Evolutionary conservation across 495 filamentous ascomycete species (phyloP).

Genomic region (Schizothecium vesticola): DNA sequence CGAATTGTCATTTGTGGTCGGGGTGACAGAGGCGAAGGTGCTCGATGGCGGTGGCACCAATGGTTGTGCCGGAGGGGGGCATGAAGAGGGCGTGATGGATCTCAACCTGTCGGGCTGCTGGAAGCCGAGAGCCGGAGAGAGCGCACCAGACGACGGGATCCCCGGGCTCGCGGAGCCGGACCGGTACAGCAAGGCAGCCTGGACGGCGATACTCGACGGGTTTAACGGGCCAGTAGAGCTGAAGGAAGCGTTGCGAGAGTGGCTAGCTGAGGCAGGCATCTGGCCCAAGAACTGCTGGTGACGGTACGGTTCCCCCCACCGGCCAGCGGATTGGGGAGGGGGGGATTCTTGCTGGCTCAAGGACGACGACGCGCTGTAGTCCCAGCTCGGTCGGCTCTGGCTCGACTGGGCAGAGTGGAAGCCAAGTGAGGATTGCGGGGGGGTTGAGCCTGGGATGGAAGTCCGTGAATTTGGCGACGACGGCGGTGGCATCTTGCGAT

Average conservation of each 20-base stretch:
- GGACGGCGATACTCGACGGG: not conserved
- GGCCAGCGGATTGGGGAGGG: slow-evolving; percentile 4
- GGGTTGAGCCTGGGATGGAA: not conserved
- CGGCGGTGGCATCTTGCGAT: not conserved
- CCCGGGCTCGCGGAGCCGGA: not conserved
- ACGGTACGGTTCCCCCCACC: slow-evolving; percentile 12
- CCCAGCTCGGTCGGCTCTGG: not conserved
- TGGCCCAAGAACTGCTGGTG: not conserved
- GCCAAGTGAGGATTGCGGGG: not conserved
- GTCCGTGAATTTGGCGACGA: not conserved
- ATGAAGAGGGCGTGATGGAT: not conserved
- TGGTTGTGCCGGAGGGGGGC: not conserved
- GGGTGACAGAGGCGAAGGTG: not conserved
- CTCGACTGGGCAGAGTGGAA: not conserved
- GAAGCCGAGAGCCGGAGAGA: not conserved
- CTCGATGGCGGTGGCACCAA: not conserved
- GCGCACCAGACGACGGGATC: not conserved
- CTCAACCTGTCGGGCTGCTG: not conserved
- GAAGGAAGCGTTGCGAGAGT: slow-evolving; percentile 4
- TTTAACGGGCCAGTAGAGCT: not conserved
- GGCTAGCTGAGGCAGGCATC: not conserved
- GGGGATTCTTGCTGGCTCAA: not conserved
- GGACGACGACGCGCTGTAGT: not conserved
- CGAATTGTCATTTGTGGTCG: not conserved
- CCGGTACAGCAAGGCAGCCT: not conserved